phyloP scores from a whole-genome alignment of 2,329 filamentous ascomycete genomes.

The Ascochyta koolunga region DNA sequence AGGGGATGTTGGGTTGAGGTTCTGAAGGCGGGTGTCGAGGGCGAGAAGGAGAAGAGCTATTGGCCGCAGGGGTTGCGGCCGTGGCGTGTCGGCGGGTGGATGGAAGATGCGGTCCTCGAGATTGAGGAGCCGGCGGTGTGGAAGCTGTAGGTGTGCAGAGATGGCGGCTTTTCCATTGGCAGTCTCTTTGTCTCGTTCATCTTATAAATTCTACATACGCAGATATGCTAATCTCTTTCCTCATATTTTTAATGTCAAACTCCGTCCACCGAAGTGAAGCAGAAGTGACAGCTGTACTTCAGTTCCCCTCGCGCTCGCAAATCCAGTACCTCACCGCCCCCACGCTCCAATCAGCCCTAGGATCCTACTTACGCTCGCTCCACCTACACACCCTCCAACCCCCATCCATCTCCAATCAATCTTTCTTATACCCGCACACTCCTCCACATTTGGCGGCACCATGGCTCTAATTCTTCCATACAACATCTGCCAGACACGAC shows the following conservation, averaged over 20 bases:
- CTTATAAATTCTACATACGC: background rate
- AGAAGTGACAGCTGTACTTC: too few relatives aligned
- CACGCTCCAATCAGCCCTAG: background rate
- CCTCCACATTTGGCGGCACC: background rate
- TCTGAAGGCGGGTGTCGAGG: conserved; percentile 4
- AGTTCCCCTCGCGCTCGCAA: background rate
- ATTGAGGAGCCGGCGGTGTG: conserved; percentile 33
- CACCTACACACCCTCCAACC: background rate
- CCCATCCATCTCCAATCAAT: background rate
- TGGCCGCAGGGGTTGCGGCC: conserved; percentile 29
- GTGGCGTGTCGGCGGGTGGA: conserved; percentile 38
- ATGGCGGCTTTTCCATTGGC: too few relatives aligned
- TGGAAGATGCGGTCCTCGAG: conserved; percentile 34
- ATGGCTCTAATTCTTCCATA: conserved; percentile 10
- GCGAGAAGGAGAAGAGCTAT: conserved; percentile 18
- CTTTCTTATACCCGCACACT: too few relatives aligned
- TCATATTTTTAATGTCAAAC: background rate
- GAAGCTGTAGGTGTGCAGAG: conserved; percentile 19
- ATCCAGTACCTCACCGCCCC: background rate
- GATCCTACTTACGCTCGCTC: background rate
- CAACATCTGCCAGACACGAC: conserved; percentile 23
- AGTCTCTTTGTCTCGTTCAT: background rate
- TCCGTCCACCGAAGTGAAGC: background rate
- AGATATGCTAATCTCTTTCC: background rate
- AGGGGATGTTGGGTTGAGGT: conserved; percentile 38